A percentile compares a stretch with the other conserved stretches of the same genome.
These are phyloP conservation scores for Primulina huaijiensis DNA, from an alignment of 257 asterid genomes.

Conservation along the genomic window DNA sequence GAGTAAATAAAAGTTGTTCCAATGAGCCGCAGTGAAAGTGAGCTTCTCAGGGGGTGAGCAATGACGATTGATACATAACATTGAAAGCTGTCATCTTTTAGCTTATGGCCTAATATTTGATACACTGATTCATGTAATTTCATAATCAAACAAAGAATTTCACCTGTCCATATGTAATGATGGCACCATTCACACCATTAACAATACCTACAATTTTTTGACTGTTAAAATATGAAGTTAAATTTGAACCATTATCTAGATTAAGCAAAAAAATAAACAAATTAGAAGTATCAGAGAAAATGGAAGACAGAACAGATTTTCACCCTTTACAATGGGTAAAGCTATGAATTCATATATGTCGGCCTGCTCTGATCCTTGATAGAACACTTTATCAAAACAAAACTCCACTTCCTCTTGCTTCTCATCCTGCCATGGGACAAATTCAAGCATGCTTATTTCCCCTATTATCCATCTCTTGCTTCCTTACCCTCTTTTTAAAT, in stretches of 20 bases:
- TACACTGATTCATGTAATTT: background rate
- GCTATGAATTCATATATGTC: conserved; percentile 64
- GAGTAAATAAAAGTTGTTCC: too few relatives aligned
- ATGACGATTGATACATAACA: too few relatives aligned
- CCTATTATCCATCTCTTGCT: background rate
- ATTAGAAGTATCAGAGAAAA: background rate
- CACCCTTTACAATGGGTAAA: conserved; percentile 66
- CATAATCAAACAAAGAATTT: conserved; percentile 22
- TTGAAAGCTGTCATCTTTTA: too few relatives aligned
- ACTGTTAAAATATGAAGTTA: background rate
- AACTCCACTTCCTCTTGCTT: conserved; percentile 72
- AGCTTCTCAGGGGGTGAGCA: too few relatives aligned
- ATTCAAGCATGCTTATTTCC: background rate
- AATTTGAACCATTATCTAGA: conserved; percentile 5
- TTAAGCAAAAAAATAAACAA: conserved; percentile 1
- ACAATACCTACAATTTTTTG: conserved; percentile 42
- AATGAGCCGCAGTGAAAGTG: too few relatives aligned
- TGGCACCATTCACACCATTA: conserved; percentile 67
- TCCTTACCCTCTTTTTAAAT: background rate
- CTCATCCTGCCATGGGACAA: conserved; percentile 50
- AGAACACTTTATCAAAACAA: conserved; percentile 69
- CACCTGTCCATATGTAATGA: conserved; percentile 87
- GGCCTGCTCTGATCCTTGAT: conserved; percentile 71
- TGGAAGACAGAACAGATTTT: background rate
- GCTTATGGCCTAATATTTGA: background rate